Base-by-base conservation (phyloP, 2,329 filamentous ascomycete genomes). In the Botrytis aclada region DNA sequence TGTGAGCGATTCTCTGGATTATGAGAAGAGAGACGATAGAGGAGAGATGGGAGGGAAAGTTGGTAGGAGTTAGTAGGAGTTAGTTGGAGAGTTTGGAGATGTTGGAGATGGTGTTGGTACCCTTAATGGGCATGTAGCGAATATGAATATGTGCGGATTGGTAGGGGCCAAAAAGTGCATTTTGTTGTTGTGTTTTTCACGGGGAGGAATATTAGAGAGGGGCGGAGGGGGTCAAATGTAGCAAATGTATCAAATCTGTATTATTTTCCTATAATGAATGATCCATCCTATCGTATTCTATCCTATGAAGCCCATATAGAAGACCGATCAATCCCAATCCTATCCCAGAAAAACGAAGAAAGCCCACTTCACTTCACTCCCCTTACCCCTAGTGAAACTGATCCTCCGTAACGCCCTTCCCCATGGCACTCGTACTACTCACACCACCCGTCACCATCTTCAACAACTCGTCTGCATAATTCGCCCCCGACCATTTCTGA, bases 381-480 rank as follows among this genome's bases (percentile, higher is more conserved):
- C n/a, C n/a, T 25, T 10, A 47, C 0, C 64, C 32, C 56, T 71
- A 80, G 76, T 94, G 91, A 83, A 99, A 99, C 84, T 99, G 96
- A 80, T 98, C 95, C 86, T 99, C 96, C 1, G 96, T 99, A 74
- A 99, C 96, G 74, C 96, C 96, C 85, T 94, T 93, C 47, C 95
- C 96, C 96, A 99, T 99, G 32, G 96, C 96, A 74, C 93, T 93
- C 1, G 95, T 98, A 76, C 91, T 94, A 82, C 91, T 95, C 72
- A 98, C 90, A 76, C 96, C 96, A 3, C 96, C 96, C 7, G 91
- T 95, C 47, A 99, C 93, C 95, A 99, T 98, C 89, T 97, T 97
- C 83, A 97, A 86, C 85, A 98, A 81, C 83, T 97, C 94, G 82
- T 99, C 96, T 32, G 95, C 93, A 81, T 98, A 98, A 77, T 93